Evolutionary conservation across 1,139 yeast genomes (phyloP).

Genomic region (Blastobotrys aristatus): DNA sequence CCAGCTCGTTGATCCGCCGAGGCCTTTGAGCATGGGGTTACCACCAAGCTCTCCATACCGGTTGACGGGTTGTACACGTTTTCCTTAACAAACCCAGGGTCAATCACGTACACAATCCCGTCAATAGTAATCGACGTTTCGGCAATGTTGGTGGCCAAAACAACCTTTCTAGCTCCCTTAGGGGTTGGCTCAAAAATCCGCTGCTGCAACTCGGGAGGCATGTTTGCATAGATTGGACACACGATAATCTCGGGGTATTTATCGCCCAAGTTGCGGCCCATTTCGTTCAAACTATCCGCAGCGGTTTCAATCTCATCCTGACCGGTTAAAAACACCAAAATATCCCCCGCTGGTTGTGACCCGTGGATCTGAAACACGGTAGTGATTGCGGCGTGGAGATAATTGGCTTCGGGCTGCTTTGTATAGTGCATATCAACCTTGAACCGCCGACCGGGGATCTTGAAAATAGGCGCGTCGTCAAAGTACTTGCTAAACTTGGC

Average conservation of each 20-base stretch:
- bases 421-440: slow-evolving; percentile 89
- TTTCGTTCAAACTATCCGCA: slow-evolving; percentile 66
- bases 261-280: slow-evolving; percentile 58
- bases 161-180: slow-evolving; percentile 70
- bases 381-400: slow-evolving; percentile 80
- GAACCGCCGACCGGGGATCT: slow-evolving; percentile 80
- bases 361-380: slow-evolving; percentile 78
- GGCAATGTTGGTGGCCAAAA: slow-evolving; percentile 92
- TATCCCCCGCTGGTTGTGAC: slow-evolving; percentile 74
- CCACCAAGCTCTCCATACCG: slow-evolving; percentile 86
- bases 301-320: slow-evolving; percentile 89
- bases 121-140: slow-evolving; percentile 97
- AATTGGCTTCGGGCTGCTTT: slow-evolving; percentile 82
- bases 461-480: slow-evolving; percentile 76
- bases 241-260: slow-evolving; percentile 61
- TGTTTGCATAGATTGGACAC: slow-evolving; percentile 87
- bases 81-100: slow-evolving; percentile 95
- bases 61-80: slow-evolving; percentile 85
- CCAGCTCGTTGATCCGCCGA: slow-evolving; percentile 97
- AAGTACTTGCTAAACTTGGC: slow-evolving; percentile 76
- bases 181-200: slow-evolving; percentile 89
- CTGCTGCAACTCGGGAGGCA: slow-evolving; percentile 80
- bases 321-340: slow-evolving; percentile 87
- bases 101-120: slow-evolving; percentile 95
- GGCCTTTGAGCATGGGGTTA: slow-evolving; percentile 85